Conservation (phyloP, 306 rosid species). For the Cucumis sativus region DNA sequence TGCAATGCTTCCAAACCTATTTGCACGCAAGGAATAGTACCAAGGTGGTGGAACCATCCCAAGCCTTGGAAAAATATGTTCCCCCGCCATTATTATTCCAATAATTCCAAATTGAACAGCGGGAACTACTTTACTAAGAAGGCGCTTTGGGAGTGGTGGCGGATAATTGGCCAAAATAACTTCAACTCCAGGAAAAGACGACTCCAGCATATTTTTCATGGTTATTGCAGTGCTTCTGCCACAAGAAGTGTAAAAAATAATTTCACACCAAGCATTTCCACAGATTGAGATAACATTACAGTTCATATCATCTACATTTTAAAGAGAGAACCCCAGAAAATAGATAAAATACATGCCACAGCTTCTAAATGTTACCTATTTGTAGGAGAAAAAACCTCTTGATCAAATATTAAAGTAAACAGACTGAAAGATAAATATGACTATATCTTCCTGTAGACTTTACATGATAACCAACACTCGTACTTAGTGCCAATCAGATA, state of each 20-base stretch:
- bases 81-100: slow-evolving; percentile 59
- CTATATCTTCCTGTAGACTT: no score
- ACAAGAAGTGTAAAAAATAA: not conserved
- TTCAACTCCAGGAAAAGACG: slow-evolving; percentile 60
- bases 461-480: not conserved
- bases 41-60: slow-evolving; percentile 77
- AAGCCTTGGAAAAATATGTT: slow-evolving; percentile 72
- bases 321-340: not conserved
- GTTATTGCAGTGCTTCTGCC: slow-evolving; percentile 64
- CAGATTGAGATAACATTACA: not conserved
- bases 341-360: not conserved
- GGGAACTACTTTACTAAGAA: slow-evolving; percentile 66
- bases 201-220: slow-evolving; percentile 64
- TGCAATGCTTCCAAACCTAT: slow-evolving; percentile 77
- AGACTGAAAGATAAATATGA: no score
- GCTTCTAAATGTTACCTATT: not conserved
- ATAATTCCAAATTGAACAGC: slow-evolving; percentile 53
- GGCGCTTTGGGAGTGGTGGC: slow-evolving; percentile 63
- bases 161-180: slow-evolving; percentile 67
- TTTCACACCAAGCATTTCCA: not conserved
- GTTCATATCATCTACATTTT: not conserved
- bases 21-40: slow-evolving; percentile 69
- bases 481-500: not conserved
- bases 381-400: no score
- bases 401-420: no score